These are phyloP conservation scores for Adansonia rubrostipa DNA, from an alignment of 441 rosid species.

Conservation along the genomic window DNA sequence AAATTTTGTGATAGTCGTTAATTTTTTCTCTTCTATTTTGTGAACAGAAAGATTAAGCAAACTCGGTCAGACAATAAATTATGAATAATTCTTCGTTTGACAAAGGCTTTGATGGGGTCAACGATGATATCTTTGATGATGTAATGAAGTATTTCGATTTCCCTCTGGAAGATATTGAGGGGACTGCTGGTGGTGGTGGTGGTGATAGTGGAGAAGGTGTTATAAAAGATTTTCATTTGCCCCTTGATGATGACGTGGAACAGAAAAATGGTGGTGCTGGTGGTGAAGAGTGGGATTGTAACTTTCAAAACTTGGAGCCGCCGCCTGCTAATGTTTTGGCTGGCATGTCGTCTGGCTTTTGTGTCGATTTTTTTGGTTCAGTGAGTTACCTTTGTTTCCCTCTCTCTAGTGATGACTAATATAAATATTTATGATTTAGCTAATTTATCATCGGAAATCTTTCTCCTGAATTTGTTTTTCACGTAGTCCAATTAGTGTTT, in stretches of 20 bases:
- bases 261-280: conserved; percentile 26
- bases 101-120: conserved; percentile 47
- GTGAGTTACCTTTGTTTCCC: conserved; percentile 32
- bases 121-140: conserved; percentile 71
- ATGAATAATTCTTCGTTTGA: conserved; percentile 67
- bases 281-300: conserved; percentile 48
- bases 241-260: conserved; percentile 58
- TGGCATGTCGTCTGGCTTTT: conserved; percentile 41
- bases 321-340: conserved; percentile 58
- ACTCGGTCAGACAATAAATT: conserved; percentile 9
- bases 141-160: conserved; percentile 52
- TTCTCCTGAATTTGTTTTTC: background rate
- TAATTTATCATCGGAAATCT: background rate
- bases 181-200: background rate
- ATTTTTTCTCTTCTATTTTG: background rate
- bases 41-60: conserved; percentile 10
- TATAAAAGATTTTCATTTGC: conserved; percentile 51
- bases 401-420: background rate
- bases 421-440: conserved; percentile 21
- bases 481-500: background rate
- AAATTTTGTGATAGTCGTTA: background rate
- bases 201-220: conserved; percentile 33
- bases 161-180: conserved; percentile 54
- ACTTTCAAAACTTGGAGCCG: conserved; percentile 54
- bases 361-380: conserved; percentile 26